These are phyloP conservation scores for Penicillium silybi DNA, from an alignment of 495 filamentous ascomycete species.

Conservation along the genomic window DNA sequence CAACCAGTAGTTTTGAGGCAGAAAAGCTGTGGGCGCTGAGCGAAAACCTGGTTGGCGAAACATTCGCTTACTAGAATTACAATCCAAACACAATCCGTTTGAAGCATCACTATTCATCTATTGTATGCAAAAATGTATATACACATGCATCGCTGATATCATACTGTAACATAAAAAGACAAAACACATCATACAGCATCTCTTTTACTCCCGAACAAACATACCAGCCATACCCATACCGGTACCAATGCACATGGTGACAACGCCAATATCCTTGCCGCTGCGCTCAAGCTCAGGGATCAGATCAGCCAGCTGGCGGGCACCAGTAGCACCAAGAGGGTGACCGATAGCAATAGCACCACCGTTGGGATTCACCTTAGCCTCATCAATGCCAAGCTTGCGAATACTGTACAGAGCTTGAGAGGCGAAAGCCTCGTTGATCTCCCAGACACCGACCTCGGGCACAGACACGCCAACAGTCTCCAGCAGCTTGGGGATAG, in stretches of 20 bases:
- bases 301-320: constrained; percentile 73
- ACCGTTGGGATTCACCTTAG: constrained; percentile 82
- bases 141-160: constrained; percentile 30
- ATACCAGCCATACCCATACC: constrained; percentile 90
- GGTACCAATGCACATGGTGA: constrained; percentile 87
- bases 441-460: constrained; percentile 88
- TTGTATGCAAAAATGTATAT: constrained; percentile 22
- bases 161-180: constrained; percentile 14
- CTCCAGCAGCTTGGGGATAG: constrained; percentile 74
- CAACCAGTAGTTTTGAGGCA: constrained; percentile 34
- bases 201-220: constrained; percentile 71
- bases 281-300: constrained; percentile 64
- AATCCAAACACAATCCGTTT: background rate
- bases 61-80: constrained; percentile 20
- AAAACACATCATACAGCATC: background rate
- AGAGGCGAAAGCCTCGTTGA: constrained; percentile 93
- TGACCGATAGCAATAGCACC: constrained; percentile 93
- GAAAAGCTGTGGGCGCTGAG: constrained; percentile 41
- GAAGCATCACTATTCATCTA: constrained; percentile 6
- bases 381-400: constrained; percentile 64
- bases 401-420: constrained; percentile 80
- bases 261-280: constrained; percentile 63
- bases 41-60: constrained; percentile 35
- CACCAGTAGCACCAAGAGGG: constrained; percentile 88
- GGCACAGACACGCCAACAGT: constrained; percentile 57